phyloP scores from a whole-genome alignment of 139 green algal genomes.

The Auxenochlorella pyrenoidosa region DNA sequence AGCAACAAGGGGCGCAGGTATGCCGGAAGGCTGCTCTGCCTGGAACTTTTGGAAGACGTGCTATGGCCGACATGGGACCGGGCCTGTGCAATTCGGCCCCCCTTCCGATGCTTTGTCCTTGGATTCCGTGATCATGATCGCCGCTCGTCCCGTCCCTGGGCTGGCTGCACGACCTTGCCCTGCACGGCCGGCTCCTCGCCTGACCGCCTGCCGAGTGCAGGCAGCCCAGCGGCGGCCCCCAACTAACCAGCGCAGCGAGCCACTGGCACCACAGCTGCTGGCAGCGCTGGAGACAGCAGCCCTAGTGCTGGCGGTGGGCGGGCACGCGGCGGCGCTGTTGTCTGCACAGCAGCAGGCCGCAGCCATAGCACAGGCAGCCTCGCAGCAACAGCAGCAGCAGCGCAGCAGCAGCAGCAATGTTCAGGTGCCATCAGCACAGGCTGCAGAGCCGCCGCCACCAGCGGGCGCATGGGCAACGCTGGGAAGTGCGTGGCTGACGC shows the following conservation, averaged over 20 bases:
- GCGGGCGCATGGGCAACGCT: neutral
- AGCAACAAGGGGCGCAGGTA: too few relatives aligned
- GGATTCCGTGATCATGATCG: too few relatives aligned
- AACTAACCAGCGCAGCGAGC: neutral
- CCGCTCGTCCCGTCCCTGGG: neutral
- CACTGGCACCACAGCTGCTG: neutral
- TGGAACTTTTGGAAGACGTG: too few relatives aligned
- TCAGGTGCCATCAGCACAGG: neutral
- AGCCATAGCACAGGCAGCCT: neutral
- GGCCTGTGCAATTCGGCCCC: too few relatives aligned
- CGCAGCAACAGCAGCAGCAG: neutral
- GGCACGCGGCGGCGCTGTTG: neutral
- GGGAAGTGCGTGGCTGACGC: neutral
- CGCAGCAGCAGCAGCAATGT: neutral
- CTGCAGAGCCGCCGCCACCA: neutral
- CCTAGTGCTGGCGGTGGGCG: constrained; percentile 1
- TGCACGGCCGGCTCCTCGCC: neutral
- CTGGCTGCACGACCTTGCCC: neutral
- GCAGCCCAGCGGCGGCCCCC: neutral
- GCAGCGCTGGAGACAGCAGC: constrained; percentile 1
- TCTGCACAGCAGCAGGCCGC: neutral
- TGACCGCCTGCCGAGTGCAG: neutral
- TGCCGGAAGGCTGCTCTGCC: too few relatives aligned
- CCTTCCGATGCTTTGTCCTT: too few relatives aligned
- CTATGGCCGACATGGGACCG: too few relatives aligned